phyloP scores from a whole-genome alignment of 495 filamentous ascomycete genomes.

The Penicillium atrosanguineum region DNA sequence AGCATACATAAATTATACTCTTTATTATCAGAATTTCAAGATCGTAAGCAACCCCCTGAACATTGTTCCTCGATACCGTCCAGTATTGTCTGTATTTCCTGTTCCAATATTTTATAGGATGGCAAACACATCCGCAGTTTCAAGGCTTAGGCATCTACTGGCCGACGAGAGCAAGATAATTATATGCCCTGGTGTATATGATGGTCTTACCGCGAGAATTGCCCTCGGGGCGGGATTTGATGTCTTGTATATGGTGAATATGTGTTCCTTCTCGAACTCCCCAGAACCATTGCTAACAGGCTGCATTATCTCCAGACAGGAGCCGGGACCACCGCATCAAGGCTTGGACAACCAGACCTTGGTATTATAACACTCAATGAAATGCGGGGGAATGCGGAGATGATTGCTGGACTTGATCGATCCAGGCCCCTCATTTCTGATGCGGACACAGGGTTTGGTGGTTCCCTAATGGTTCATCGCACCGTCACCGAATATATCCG shows the following conservation, averaged over 20 bases:
- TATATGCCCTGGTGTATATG: conserved; percentile 57
- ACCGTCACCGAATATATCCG: conserved; percentile 54
- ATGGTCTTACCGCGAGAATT: conserved; percentile 61
- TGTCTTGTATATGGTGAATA: conserved; percentile 54
- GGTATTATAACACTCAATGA: conserved; percentile 41
- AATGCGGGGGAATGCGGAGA: conserved; percentile 18
- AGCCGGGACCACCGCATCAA: conserved; percentile 57
- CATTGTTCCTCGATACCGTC: no score
- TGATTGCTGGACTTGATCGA: conserved; percentile 14
- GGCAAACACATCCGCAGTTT: not conserved
- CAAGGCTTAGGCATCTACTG: conserved; percentile 12
- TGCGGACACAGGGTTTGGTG: conserved; percentile 58
- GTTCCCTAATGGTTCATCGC: conserved; percentile 48
- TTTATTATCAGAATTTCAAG: no score
- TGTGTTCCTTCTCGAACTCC: not conserved
- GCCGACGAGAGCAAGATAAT: conserved; percentile 20
- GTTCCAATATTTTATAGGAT: not conserved
- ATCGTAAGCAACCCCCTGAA: no score
- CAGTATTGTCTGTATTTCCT: no score
- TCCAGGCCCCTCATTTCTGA: conserved; percentile 56
- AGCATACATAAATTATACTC: no score
- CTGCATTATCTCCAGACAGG: conserved; percentile 37
- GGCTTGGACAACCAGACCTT: conserved; percentile 57
- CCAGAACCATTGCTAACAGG: not conserved
- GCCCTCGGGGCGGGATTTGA: conserved; percentile 53